Conservation (phyloP, 331 rosid genomes). For the Quercus phellos region DNA sequence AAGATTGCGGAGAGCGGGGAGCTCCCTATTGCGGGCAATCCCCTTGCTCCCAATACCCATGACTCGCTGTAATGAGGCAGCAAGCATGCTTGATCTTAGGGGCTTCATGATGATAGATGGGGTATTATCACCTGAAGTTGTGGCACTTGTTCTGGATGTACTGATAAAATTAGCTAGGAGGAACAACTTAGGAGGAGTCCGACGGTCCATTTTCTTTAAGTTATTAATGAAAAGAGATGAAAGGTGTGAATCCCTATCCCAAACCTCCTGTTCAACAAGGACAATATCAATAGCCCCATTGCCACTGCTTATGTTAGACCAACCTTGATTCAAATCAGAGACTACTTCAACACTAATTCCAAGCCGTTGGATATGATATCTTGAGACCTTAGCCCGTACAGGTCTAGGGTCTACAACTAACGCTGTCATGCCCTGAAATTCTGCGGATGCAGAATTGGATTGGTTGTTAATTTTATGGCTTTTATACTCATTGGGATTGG, state of each 20-base stretch:
- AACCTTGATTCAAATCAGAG: slow-evolving; percentile 44
- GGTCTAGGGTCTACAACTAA: slow-evolving; percentile 52
- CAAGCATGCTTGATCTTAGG: slow-evolving; percentile 63
- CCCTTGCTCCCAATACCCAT: slow-evolving; percentile 52
- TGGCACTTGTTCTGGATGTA: slow-evolving; percentile 25
- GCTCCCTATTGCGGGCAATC: slow-evolving; percentile 49
- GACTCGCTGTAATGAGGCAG: slow-evolving; percentile 57
- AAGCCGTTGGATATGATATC: slow-evolving; percentile 63
- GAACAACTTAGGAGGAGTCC: slow-evolving; percentile 42
- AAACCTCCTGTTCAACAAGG: slow-evolving; percentile 56
- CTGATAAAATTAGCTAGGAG: slow-evolving; percentile 38
- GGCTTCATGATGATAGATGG: slow-evolving; percentile 54
- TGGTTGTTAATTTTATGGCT: slow-evolving; percentile 39
- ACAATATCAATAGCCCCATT: slow-evolving; percentile 29
- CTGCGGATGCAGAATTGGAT: slow-evolving; percentile 38
- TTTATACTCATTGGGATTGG: slow-evolving; percentile 30
- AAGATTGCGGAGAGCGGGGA: slow-evolving; percentile 48
- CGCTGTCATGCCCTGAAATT: slow-evolving; percentile 60
- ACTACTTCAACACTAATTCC: slow-evolving; percentile 50
- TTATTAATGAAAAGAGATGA: slow-evolving; percentile 29
- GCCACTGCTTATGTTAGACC: slow-evolving; percentile 22
- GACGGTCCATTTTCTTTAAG: slow-evolving; percentile 14
- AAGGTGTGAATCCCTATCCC: slow-evolving; percentile 40
- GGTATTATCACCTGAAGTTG: slow-evolving; percentile 9
- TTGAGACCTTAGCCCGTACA: slow-evolving; percentile 52